Percentiles rank a stretch among this genome's conserved stretches.
Evolutionary conservation across 768 basidiomycete genomes (phyloP).

Genomic region (Asterophora lycoperdoides): DNA sequence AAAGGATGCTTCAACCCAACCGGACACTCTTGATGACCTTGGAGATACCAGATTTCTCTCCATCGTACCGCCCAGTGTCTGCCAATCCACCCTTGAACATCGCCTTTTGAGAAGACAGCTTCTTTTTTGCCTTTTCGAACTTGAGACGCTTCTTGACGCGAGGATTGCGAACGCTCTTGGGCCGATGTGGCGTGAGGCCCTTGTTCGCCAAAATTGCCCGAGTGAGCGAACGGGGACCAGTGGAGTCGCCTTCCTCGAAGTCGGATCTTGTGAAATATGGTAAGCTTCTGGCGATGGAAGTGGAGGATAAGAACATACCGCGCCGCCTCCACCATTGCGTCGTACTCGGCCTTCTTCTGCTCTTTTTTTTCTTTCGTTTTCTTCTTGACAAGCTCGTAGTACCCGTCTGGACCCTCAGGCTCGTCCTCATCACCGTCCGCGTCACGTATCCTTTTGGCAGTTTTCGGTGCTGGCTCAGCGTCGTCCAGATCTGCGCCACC

Average conservation of each 20-base stretch:
- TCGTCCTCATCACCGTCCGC: constrained; percentile 37
- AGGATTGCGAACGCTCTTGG: constrained; percentile 91
- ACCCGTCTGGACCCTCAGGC: constrained; percentile 59
- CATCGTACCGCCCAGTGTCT: constrained; percentile 70
- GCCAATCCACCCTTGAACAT: constrained; percentile 87
- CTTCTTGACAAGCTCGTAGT: constrained; percentile 88
- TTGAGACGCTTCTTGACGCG: constrained; percentile 94
- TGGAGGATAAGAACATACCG: constrained; percentile 41
- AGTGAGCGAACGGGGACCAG: constrained; percentile 85
- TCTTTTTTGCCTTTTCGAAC: constrained; percentile 95
- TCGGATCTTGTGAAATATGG: constrained; percentile 17
- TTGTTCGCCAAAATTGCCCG: constrained; percentile 91
- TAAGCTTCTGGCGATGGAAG: not conserved
- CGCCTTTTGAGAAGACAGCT: constrained; percentile 82
- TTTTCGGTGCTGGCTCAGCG: constrained; percentile 39
- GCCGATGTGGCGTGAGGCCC: constrained; percentile 86
- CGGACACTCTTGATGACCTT: constrained; percentile 85
- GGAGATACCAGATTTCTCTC: constrained; percentile 91
- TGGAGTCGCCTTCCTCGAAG: constrained; percentile 30
- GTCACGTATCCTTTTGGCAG: constrained; percentile 32
- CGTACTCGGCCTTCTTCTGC: constrained; percentile 79
- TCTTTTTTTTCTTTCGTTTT: constrained; percentile 67
- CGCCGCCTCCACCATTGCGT: constrained; percentile 51
- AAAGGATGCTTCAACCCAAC: constrained; percentile 42
- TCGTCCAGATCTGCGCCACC: constrained; percentile 70